Evolutionary conservation across 345 rosid species (phyloP).

Genomic region (Gossypium ekmanianum): DNA sequence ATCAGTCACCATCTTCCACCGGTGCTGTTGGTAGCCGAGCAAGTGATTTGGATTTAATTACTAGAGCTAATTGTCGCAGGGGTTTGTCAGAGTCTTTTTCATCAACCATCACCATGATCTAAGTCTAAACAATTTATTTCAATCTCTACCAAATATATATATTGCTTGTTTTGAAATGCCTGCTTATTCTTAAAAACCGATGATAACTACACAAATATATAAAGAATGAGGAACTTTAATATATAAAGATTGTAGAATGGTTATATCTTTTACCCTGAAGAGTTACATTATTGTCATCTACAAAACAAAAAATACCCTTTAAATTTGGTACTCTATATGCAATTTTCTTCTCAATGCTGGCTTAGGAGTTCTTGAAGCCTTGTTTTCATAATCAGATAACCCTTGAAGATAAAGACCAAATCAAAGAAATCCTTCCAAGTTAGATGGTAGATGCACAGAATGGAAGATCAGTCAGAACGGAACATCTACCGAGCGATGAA

Average conservation of each 20-base stretch:
- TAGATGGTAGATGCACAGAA: constrained; percentile 84
- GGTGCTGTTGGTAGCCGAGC: neutral
- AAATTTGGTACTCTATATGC: too few relatives aligned
- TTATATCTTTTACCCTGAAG: too few relatives aligned
- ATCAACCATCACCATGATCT: neutral
- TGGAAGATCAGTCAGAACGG: constrained; percentile 71
- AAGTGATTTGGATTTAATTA: neutral
- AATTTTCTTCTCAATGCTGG: too few relatives aligned
- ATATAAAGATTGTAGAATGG: too few relatives aligned
- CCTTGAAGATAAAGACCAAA: constrained; percentile 28
- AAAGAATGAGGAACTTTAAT: too few relatives aligned
- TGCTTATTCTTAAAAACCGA: too few relatives aligned
- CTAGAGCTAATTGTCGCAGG: neutral
- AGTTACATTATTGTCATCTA: too few relatives aligned
- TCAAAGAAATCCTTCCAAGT: constrained; percentile 46
- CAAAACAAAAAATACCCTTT: too few relatives aligned
- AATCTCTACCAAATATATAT: too few relatives aligned
- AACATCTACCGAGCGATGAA: constrained; percentile 91
- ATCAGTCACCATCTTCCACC: neutral
- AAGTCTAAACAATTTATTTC: neutral
- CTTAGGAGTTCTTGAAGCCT: too few relatives aligned
- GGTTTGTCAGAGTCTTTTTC: neutral
- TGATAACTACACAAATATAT: too few relatives aligned
- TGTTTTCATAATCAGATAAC: constrained; percentile 7
- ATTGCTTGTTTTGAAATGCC: too few relatives aligned